These are phyloP conservation scores for Lactifluus volemus DNA, from an alignment of 768 basidiomycete species.

Conservation along the genomic window DNA sequence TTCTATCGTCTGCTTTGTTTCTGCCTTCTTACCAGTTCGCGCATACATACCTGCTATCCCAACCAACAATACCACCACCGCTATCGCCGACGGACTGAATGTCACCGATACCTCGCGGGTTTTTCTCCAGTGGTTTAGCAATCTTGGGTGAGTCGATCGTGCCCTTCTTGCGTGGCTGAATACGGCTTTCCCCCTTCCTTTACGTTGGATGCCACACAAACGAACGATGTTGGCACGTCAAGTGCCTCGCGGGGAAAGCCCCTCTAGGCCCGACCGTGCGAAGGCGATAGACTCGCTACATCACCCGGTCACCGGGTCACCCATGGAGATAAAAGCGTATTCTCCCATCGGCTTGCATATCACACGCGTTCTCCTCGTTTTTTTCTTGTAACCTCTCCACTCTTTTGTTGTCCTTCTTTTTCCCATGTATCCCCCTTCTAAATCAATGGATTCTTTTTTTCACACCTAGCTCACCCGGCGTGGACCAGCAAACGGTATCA, in stretches of 20 bases:
- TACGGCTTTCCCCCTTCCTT: background rate
- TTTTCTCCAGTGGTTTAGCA: conserved; percentile 51
- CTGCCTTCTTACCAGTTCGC: conserved; percentile 14
- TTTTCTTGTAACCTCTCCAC: background rate
- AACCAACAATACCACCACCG: conserved; percentile 51
- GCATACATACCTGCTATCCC: conserved; percentile 68
- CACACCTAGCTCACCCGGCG: conserved; percentile 28
- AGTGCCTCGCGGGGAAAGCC: background rate
- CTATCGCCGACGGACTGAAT: conserved; percentile 38
- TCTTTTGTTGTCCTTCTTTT: background rate
- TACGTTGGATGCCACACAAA: background rate
- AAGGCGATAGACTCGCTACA: background rate
- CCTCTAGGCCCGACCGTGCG: background rate
- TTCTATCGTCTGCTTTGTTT: background rate
- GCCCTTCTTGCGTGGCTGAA: background rate
- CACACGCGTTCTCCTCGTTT: background rate
- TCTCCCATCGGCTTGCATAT: background rate
- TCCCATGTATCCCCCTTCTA: background rate
- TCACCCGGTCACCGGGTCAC: no score
- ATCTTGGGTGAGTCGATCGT: conserved; percentile 23
- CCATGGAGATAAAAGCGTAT: background rate
- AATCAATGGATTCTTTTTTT: background rate
- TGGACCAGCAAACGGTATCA: conserved; percentile 46
- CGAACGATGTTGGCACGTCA: background rate
- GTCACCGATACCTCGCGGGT: conserved; percentile 51